These are phyloP conservation scores for Bacidia gigantensis DNA, from an alignment of 495 filamentous ascomycete species.

Conservation along the genomic window DNA sequence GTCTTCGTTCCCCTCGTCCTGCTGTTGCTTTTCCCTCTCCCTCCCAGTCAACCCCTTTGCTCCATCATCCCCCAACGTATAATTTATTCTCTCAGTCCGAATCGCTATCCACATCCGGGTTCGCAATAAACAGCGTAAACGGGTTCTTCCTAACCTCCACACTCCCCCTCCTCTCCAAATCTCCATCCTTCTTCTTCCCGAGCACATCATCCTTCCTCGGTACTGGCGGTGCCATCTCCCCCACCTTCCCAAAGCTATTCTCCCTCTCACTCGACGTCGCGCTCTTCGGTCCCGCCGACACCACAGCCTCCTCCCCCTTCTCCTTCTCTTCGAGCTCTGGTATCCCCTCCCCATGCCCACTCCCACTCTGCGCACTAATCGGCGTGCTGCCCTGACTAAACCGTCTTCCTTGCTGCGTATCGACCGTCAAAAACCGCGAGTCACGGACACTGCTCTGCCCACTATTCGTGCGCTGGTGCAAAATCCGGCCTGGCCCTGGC, in stretches of 20 bases:
- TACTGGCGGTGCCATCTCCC: constrained; percentile 36
- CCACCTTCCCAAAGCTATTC: constrained; percentile 40
- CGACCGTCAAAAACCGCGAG: neutral
- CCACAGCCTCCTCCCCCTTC: constrained; percentile 31
- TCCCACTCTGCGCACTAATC: constrained; percentile 42
- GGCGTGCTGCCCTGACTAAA: constrained; percentile 60
- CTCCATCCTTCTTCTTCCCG: constrained; percentile 54
- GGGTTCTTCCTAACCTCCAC: constrained; percentile 81
- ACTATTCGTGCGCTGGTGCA: neutral
- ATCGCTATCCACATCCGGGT: constrained; percentile 52
- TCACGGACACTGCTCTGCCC: neutral
- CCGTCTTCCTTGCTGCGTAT: neutral
- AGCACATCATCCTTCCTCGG: constrained; percentile 15
- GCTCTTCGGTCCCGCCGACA: neutral
- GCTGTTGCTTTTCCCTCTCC: neutral
- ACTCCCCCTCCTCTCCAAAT: constrained; percentile 71
- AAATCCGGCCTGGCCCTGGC: neutral
- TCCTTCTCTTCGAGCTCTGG: constrained; percentile 35
- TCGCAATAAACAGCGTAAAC: constrained; percentile 85
- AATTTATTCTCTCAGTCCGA: neutral
- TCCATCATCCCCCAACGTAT: no score
- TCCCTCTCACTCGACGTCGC: constrained; percentile 35
- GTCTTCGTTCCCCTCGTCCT: no score
- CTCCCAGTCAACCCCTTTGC: neutral
- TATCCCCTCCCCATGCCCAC: constrained; percentile 31